Conservation (phyloP, 176 grass and related monocot genomes). For the Alopecurus myosuroides region DNA sequence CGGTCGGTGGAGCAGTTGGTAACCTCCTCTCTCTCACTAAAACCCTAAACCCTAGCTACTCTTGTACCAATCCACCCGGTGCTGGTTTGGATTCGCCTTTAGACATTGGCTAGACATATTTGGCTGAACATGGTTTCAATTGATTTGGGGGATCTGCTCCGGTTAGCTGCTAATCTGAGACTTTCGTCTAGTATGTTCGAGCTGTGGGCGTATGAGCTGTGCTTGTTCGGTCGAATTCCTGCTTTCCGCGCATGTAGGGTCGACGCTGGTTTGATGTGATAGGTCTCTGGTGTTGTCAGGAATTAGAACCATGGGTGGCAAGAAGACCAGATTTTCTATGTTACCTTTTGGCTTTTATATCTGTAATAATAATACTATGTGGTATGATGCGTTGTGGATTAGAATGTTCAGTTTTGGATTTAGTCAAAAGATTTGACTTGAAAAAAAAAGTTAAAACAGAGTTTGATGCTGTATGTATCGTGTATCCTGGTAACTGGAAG, state of each 20-base stretch:
- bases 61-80: neutral
- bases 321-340: neutral
- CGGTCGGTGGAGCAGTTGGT: conserved; percentile 85
- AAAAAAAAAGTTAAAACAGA: neutral
- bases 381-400: neutral
- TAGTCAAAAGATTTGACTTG: neutral
- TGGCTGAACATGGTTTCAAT: neutral
- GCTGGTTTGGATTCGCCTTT: neutral
- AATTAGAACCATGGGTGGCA: neutral
- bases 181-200: neutral
- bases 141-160: neutral
- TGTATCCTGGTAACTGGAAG: neutral
- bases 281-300: conserved; percentile 3
- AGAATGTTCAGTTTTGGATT: neutral
- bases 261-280: neutral
- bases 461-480: neutral
- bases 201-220: neutral
- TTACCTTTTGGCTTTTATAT: neutral
- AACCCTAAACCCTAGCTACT: conserved; percentile 51
- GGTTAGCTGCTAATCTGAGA: neutral
- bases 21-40: conserved; percentile 1
- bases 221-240: neutral
- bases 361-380: neutral
- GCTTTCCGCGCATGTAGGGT: neutral
- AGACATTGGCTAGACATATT: neutral